Base-by-base conservation (phyloP, 2,329 filamentous ascomycete species). In the Macroventuria anomochaeta region DNA sequence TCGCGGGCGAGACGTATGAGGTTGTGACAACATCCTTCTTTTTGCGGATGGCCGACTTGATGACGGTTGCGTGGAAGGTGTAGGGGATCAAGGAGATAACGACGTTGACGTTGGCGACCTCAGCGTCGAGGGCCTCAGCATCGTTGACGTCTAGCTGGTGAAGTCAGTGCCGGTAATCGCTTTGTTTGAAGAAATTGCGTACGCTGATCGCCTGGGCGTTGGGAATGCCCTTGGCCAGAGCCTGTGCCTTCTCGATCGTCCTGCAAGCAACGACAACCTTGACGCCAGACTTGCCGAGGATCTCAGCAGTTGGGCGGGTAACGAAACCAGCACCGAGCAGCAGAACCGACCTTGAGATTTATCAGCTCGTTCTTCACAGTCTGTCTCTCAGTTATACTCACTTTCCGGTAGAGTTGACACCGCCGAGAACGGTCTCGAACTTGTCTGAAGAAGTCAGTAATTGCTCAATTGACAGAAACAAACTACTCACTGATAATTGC, bases 11-110 rank as follows among this genome's bases (percentile, higher is more conserved):
- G 64, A 96, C 90, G 73, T 97, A 97, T 62, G 87, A 91, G 25
- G 93, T 97, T 54, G 93, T 97, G 71, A 97, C 93, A 57, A 97
- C 92, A 80, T 97, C 81, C 84, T 93, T 96, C 89, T 96, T 97
- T 70, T 88, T 85, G 70, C 88, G 85, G 79, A 97, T 97, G 60
- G 92, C 93, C 29, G 89, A 87, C 84, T 96, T 93, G 85, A 97
- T 96, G 69, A 97, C 92, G 50, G 84, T 82, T 38, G 88, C 90
- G 59, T 74, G 72, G 64, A 61, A 68, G 29, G 70, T 75, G 65
- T 97, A 97, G 43, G 93, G 93, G 67, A 97, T 96, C 77, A 97
- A 72, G 36, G 75, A 79, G 70, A 82, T 80, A 67, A 89, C 87
- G 10, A 96, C 79, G 73, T 95, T 89, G 74, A 89, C 83, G 82